phyloP scores from a whole-genome alignment of 2,329 filamentous ascomycete genomes.

The Aureobasidium sp. region DNA sequence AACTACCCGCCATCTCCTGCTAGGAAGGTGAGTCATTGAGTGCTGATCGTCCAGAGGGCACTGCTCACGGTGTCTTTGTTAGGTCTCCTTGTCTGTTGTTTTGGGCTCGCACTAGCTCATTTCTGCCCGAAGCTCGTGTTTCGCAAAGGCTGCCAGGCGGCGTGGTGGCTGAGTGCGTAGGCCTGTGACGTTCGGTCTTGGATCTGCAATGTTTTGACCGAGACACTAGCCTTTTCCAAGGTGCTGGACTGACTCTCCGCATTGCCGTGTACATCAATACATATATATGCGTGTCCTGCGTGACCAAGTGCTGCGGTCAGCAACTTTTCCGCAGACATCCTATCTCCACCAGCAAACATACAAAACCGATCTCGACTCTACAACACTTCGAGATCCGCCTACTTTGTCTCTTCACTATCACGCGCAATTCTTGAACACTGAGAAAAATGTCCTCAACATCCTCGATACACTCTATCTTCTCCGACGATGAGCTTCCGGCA shows the following conservation, averaged over 20 bases:
- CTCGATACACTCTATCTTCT: neutral
- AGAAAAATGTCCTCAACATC: conserved; percentile 8
- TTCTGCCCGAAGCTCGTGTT: conserved; percentile 2
- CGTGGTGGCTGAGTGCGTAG: conserved; percentile 6
- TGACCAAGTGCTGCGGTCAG: conserved; percentile 7
- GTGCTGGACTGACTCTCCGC: conserved; percentile 8
- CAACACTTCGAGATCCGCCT: neutral
- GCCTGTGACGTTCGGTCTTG: conserved; percentile 3
- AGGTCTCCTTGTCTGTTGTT: neutral
- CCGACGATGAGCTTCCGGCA: conserved; percentile 1
- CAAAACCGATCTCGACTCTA: neutral
- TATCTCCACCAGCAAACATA: neutral
- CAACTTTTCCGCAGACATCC: neutral
- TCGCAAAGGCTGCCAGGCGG: conserved; percentile 2
- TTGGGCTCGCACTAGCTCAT: conserved; percentile 9
- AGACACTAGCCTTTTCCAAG: neutral
- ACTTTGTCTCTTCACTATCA: neutral
- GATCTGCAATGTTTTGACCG: conserved; percentile 12
- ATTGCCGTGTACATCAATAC: conserved; percentile 3
- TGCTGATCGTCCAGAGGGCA: neutral
- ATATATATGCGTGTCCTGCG: conserved; percentile 5
- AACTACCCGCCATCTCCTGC: neutral
- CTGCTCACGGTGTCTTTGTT: neutral
- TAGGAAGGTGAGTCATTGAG: neutral
- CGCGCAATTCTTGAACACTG: neutral